Conservation (phyloP, 805 yeast species). For the Metschnikowia henanensis region DNA sequence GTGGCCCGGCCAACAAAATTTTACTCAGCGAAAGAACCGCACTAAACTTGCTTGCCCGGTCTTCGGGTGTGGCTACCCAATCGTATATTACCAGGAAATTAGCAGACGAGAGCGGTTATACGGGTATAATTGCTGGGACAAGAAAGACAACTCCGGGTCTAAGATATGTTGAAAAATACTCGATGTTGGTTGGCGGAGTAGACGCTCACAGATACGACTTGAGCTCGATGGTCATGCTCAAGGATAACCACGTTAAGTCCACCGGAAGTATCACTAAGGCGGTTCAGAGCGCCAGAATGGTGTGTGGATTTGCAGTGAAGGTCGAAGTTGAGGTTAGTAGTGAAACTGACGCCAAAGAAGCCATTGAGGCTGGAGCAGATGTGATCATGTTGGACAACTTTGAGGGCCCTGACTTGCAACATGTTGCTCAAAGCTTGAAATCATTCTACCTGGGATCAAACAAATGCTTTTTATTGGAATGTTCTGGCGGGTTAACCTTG, state of each 20-base stretch:
- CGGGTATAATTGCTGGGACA: conserved; percentile 91
- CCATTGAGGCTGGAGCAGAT: conserved; percentile 94
- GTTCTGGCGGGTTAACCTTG: conserved; percentile 86
- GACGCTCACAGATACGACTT: conserved; percentile 92
- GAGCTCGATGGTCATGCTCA: conserved; percentile 93
- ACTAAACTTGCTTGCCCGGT: conserved; percentile 74
- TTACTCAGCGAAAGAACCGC: conserved; percentile 86
- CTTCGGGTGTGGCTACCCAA: conserved; percentile 86
- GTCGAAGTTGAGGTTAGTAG: conserved; percentile 91
- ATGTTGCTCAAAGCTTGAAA: conserved; percentile 66
- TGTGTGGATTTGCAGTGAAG: conserved; percentile 85
- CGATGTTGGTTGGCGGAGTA: conserved; percentile 94
- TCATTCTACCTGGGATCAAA: conserved; percentile 47
- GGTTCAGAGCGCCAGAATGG: conserved; percentile 70
- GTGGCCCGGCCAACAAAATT: conserved; percentile 78
- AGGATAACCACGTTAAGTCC: conserved; percentile 91
- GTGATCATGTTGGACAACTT: conserved; percentile 94
- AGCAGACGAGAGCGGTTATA: conserved; percentile 69
- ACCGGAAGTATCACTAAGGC: conserved; percentile 92
- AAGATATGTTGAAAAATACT: conserved; percentile 83
- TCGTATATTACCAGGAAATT: conserved; percentile 54
- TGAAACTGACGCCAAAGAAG: conserved; percentile 87
- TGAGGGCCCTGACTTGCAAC: conserved; percentile 58
- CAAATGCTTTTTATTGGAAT: conserved; percentile 70
- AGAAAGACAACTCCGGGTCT: conserved; percentile 98